Conservation (phyloP, 2,329 filamentous ascomycete genomes). For the Pseudopithomyces maydicus region DNA sequence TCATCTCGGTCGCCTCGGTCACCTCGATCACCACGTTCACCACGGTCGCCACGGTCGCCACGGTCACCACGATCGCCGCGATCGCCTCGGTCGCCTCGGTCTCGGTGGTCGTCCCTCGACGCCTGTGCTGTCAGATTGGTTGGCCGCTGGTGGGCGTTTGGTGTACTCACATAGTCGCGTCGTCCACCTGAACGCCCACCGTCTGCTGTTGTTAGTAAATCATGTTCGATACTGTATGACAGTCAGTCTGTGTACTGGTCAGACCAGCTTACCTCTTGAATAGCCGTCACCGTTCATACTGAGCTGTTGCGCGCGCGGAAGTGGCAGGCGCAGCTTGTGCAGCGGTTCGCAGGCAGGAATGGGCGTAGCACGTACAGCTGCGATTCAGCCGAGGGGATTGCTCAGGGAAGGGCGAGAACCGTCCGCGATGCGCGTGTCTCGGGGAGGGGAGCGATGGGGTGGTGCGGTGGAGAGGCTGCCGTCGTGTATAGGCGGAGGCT, state of each 20-base stretch:
- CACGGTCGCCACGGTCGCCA: slow-evolving; percentile 48
- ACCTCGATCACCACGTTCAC: slow-evolving; percentile 30
- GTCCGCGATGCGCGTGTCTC: neutral
- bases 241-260: slow-evolving; percentile 44
- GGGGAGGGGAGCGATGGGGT: neutral
- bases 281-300: slow-evolving; percentile 86
- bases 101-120: slow-evolving; percentile 37
- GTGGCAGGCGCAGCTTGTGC: slow-evolving; percentile 12
- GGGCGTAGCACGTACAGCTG: slow-evolving; percentile 6
- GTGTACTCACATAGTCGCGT: slow-evolving; percentile 45
- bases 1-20: slow-evolving; percentile 4
- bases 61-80: slow-evolving; percentile 13
- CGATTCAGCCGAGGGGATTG: neutral
- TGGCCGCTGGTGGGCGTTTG: slow-evolving; percentile 14
- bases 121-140: slow-evolving; percentile 34
- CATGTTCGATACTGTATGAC: slow-evolving; percentile 33
- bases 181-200: slow-evolving; percentile 43
- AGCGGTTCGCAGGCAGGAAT: slow-evolving; percentile 1
- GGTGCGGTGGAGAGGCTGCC: neutral
- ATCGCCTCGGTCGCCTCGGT: slow-evolving; percentile 7
- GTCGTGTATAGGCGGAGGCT: neutral
- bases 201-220: slow-evolving; percentile 43
- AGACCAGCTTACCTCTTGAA: slow-evolving; percentile 68
- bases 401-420: neutral
- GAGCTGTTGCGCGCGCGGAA: slow-evolving; percentile 17